A percentile compares a stretch with the other conserved stretches of the same genome.
phyloP scores from a whole-genome alignment of 208 protist species.

The Trypanosoma rangeli region DNA sequence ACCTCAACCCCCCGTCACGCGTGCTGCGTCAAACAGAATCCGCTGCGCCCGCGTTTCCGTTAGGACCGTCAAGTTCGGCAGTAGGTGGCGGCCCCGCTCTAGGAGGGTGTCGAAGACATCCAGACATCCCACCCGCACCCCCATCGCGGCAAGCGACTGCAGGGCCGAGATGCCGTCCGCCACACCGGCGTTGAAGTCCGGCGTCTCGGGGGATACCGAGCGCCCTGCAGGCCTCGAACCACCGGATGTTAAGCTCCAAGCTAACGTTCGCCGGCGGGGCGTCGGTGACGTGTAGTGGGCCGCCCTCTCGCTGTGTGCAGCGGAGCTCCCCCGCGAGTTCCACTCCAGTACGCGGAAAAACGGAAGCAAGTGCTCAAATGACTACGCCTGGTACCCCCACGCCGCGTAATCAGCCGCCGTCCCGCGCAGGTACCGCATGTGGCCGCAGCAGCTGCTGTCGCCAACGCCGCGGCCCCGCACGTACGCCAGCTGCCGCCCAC shows the following conservation, averaged over 20 bases:
- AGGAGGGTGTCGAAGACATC: conserved; percentile 59
- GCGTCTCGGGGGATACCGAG: conserved; percentile 42
- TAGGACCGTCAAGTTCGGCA: conserved; percentile 42
- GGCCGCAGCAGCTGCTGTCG: conserved; percentile 52
- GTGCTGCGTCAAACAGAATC: conserved; percentile 31
- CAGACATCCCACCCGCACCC: conserved; percentile 42
- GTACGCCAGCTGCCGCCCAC: conserved; percentile 42
- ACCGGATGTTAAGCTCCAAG: conserved; percentile 70
- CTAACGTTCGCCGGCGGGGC: conserved; percentile 52
- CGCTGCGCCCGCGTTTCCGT: conserved; percentile 31
- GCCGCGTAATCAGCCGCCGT: conserved; percentile 30
- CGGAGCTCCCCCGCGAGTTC: conserved; percentile 38
- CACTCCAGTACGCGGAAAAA: conserved; percentile 45
- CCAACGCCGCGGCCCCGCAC: conserved; percentile 52
- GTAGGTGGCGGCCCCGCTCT: conserved; percentile 21
- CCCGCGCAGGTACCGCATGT: conserved; percentile 70
- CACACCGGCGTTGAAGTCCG: conserved; percentile 58
- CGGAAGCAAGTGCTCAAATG: conserved; percentile 51
- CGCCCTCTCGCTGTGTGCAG: conserved; percentile 43
- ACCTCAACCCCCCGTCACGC: conserved; percentile 32
- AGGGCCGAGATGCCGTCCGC: conserved; percentile 55
- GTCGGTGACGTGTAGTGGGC: conserved; percentile 47
- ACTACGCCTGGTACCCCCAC: conserved; percentile 51
- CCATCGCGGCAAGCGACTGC: conserved; percentile 53
- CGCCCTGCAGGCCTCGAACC: conserved; percentile 81